Conservation (phyloP, 2,329 filamentous ascomycete species). For the Pyrenophora seminiperda region DNA sequence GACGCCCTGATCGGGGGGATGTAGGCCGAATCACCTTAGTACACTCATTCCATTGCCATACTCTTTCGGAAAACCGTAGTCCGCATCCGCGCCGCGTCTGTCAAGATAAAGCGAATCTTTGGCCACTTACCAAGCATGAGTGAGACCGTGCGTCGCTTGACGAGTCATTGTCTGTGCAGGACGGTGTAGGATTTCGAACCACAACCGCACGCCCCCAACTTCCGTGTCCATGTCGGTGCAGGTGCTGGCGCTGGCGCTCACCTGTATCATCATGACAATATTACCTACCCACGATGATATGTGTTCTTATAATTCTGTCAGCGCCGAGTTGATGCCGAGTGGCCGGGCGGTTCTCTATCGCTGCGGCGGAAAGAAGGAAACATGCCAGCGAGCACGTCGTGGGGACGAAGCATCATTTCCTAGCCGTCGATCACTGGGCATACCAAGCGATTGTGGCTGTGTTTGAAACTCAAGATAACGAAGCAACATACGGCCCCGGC, state of each 20-base stretch:
- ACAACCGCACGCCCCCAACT: neutral
- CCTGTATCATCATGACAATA: too few relatives aligned
- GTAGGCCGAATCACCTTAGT: conserved; percentile 4
- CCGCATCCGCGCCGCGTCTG: conserved; percentile 5
- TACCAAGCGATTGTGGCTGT: conserved; percentile 33
- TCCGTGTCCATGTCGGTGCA: too few relatives aligned
- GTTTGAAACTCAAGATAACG: conserved; percentile 31
- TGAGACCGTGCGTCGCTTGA: neutral
- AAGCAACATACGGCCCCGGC: conserved; percentile 20
- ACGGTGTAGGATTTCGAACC: neutral
- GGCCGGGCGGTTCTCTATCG: neutral
- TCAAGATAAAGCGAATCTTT: neutral
- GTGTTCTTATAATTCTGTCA: neutral
- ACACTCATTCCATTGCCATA: conserved; percentile 9
- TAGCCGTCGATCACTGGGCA: conserved; percentile 16
- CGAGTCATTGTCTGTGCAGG: conserved; percentile 6
- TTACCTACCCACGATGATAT: neutral
- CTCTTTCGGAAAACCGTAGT: conserved; percentile 4
- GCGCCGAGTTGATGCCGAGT: neutral
- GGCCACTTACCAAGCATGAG: neutral
- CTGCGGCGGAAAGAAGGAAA: conserved; percentile 12
- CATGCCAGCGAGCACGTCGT: conserved; percentile 11
- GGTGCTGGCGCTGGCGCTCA: too few relatives aligned
- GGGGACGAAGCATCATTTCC: conserved; percentile 11
- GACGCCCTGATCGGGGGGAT: conserved; percentile 5